These are phyloP conservation scores for Planoprotostelium fungivorum DNA, from an alignment of 78 protist species.

Conservation along the genomic window DNA sequence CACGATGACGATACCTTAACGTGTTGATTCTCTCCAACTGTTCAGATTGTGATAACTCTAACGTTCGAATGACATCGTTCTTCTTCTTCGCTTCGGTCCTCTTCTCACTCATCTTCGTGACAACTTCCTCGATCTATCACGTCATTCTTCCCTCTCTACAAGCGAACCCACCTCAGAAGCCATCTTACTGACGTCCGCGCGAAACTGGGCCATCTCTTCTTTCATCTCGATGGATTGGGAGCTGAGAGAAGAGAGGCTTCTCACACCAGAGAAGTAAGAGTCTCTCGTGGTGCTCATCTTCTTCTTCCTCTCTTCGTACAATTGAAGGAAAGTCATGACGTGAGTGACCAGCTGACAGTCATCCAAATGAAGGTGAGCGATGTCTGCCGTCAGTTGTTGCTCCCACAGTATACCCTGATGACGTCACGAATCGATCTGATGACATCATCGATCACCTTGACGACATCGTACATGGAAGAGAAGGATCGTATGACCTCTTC, in stretches of 20 bases:
- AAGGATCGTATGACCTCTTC: background rate
- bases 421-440: too few species aligned
- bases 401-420: background rate
- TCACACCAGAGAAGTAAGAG: background rate
- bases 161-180: too few species aligned
- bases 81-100: too few species aligned
- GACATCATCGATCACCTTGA: too few species aligned
- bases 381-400: background rate
- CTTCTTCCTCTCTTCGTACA: background rate
- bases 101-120: too few species aligned
- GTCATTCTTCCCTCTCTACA: too few species aligned
- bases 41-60: too few species aligned
- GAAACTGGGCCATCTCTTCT: background rate
- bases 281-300: background rate
- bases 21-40: too few species aligned
- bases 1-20: too few species aligned
- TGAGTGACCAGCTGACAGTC: background rate
- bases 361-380: background rate
- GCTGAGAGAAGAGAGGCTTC: background rate
- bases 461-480: background rate
- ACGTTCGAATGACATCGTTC: too few species aligned
- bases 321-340: background rate
- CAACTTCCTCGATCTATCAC: too few species aligned
- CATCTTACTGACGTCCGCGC: background rate
- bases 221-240: background rate